These are phyloP conservation scores for Saccharomycopsis olivae DNA, from an alignment of 805 yeast species.

Conservation along the genomic window DNA sequence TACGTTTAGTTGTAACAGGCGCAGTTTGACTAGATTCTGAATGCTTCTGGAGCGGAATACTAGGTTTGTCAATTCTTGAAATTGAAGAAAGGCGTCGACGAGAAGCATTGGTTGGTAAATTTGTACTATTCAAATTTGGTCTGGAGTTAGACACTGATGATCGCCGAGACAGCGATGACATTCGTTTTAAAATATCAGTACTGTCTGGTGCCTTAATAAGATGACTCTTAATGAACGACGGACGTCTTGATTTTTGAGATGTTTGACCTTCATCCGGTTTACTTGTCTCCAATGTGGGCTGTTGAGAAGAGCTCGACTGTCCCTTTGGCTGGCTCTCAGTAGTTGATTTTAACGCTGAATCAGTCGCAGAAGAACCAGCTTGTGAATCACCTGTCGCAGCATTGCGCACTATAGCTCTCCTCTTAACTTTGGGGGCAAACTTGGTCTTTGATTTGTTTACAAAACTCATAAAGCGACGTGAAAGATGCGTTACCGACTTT, in stretches of 20 bases:
- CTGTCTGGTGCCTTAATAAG: not conserved
- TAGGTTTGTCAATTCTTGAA: too few species aligned
- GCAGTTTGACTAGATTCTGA: too few species aligned
- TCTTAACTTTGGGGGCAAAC: constrained; percentile 16
- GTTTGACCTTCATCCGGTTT: too few species aligned
- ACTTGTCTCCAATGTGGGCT: not conserved
- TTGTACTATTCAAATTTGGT: too few species aligned
- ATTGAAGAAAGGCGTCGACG: too few species aligned
- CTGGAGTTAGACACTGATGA: too few species aligned
- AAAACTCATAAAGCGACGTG: too few species aligned
- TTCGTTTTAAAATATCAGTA: not conserved
- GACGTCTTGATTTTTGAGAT: not conserved
- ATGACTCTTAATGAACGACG: not conserved
- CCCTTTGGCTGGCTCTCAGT: not conserved
- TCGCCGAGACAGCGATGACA: not conserved
- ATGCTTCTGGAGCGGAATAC: too few species aligned
- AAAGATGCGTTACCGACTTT: too few species aligned
- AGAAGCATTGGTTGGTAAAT: too few species aligned
- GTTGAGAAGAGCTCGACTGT: not conserved
- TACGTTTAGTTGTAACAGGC: too few species aligned
- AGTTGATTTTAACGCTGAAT: not conserved
- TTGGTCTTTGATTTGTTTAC: constrained; percentile 15
- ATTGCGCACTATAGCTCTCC: not conserved
- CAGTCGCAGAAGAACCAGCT: not conserved
- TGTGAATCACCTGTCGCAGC: not conserved